Conservation (phyloP, 2,329 filamentous ascomycete species). For the Zymoseptoria crescenta region DNA sequence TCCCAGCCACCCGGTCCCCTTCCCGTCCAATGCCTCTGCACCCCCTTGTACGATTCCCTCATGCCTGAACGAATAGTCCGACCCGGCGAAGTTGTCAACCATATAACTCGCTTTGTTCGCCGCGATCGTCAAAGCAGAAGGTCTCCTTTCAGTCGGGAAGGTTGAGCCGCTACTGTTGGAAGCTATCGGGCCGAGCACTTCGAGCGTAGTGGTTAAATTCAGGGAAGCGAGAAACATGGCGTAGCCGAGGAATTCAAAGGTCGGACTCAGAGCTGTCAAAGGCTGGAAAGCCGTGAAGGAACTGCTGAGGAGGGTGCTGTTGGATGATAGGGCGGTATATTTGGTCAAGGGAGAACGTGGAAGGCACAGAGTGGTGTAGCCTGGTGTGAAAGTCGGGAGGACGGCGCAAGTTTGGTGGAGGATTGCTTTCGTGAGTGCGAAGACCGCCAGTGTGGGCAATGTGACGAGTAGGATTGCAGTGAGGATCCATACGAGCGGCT, state of each 20-base stretch:
- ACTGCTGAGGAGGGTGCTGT: neutral
- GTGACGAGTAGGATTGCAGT: neutral
- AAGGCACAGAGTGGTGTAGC: neutral
- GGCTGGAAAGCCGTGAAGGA: neutral
- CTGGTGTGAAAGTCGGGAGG: neutral
- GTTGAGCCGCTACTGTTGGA: neutral
- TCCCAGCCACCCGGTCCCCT: neutral
- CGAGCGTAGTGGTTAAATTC: constrained; percentile 4
- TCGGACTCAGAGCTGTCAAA: neutral
- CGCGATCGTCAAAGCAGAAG: neutral
- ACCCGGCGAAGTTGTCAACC: constrained; percentile 4
- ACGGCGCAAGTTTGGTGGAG: neutral
- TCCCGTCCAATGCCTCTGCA: neutral
- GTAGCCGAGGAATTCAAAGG: constrained; percentile 7
- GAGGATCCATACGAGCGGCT: neutral
- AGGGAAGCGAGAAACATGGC: constrained; percentile 4
- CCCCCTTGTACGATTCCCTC: neutral
- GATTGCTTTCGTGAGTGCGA: neutral
- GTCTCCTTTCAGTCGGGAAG: neutral
- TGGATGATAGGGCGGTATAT: neutral
- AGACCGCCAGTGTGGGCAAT: neutral
- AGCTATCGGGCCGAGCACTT: neutral
- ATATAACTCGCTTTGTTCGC: neutral
- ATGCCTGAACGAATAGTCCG: constrained; percentile 5
- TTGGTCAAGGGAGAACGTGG: neutral